Evolutionary conservation across 139 green algal species (phyloP).

Genomic region (Chlamydomonas asymmetrica): DNA sequence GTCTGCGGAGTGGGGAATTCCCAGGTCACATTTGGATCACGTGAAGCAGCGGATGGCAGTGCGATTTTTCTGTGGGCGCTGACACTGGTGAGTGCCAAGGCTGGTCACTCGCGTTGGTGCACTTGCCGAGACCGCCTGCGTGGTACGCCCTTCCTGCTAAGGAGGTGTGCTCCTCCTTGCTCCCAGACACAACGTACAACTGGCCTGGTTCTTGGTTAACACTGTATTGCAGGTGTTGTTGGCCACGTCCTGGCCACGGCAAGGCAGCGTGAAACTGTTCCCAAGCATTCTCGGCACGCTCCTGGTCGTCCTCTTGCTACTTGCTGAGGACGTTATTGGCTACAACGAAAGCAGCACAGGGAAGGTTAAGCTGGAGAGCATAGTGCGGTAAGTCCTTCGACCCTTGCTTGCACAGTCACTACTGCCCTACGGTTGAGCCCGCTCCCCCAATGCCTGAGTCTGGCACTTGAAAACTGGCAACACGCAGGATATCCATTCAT

Average conservation of each 20-base stretch:
- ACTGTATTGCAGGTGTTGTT: not conserved
- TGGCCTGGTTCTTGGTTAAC: not conserved
- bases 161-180: not conserved
- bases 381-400: not conserved
- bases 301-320: too few relatives aligned
- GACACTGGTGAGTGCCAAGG: not conserved
- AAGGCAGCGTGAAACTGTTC: not conserved
- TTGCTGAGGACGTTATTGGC: too few relatives aligned
- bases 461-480: not conserved
- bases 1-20: not conserved
- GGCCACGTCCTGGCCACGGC: not conserved
- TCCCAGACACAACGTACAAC: not conserved
- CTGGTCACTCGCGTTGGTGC: too few relatives aligned
- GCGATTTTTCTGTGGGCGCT: constrained; percentile 4
- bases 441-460: not conserved
- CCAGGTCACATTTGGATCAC: constrained; percentile 6
- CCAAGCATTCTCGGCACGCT: too few relatives aligned
- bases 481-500: constrained; percentile 18
- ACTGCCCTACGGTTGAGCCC: not conserved
- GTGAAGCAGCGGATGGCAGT: constrained; percentile 8
- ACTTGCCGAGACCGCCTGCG: not conserved
- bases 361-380: not conserved
- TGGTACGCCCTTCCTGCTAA: not conserved
- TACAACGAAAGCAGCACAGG: not conserved
- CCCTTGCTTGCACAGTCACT: not conserved